Conservation (phyloP, 2,329 filamentous ascomycete genomes). For the Neoascochyta sp. region DNA sequence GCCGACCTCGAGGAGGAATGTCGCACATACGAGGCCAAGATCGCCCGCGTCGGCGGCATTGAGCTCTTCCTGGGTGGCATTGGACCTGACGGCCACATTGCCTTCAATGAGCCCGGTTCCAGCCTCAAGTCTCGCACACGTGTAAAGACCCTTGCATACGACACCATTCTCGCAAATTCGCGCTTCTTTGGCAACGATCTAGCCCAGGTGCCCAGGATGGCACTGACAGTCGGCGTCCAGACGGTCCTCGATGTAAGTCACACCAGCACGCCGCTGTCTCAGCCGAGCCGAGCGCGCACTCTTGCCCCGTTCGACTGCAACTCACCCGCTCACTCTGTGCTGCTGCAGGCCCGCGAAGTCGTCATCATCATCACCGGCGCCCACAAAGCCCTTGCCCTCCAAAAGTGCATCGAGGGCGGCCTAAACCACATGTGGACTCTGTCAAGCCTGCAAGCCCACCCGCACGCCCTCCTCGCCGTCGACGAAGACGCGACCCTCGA, state of each 20-base stretch:
- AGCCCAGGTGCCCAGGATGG: constrained; percentile 71
- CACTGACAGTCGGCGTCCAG: constrained; percentile 78
- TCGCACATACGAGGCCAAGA: constrained; percentile 73
- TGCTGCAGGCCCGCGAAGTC: constrained; percentile 69
- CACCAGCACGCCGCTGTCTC: constrained; percentile 6
- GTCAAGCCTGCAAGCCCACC: constrained; percentile 75
- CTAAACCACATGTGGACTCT: constrained; percentile 92
- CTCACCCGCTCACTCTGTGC: too few species aligned
- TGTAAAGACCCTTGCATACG: constrained; percentile 82
- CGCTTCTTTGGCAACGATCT: constrained; percentile 78
- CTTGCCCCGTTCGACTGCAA: too few species aligned
- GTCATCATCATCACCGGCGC: constrained; percentile 78
- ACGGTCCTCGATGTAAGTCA: constrained; percentile 66
- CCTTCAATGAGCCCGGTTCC: constrained; percentile 86
- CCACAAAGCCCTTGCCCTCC: constrained; percentile 74
- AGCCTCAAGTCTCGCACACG: constrained; percentile 72
- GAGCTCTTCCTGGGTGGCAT: constrained; percentile 84
- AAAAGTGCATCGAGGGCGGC: constrained; percentile 75
- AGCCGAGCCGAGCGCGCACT: constrained; percentile 12
- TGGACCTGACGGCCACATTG: constrained; percentile 81
- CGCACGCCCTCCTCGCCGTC: constrained; percentile 75
- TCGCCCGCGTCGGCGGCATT: constrained; percentile 70
- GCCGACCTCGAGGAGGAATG: constrained; percentile 72
- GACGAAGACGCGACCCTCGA: constrained; percentile 65
- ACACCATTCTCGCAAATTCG: constrained; percentile 81